A percentile compares a stretch with the other conserved stretches of the same genome.
These are phyloP conservation scores for Kuraishia floccosa DNA, from an alignment of 805 yeast genomes.

Conservation along the genomic window DNA sequence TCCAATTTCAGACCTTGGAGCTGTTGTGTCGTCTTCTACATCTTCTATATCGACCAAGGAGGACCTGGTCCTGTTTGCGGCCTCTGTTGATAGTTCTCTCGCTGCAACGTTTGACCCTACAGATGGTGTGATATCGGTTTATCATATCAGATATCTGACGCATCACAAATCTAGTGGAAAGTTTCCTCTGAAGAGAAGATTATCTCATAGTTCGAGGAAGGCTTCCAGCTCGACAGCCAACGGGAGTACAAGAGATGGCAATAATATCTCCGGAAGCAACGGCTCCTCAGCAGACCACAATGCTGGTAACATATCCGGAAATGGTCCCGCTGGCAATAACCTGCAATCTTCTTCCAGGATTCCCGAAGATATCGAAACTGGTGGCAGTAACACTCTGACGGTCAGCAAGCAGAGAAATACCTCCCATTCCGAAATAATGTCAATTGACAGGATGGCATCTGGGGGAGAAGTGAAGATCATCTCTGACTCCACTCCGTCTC, in stretches of 20 bases:
- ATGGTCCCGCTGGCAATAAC: too few relatives aligned
- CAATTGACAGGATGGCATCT: slow-evolving; percentile 30
- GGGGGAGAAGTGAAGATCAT: not conserved
- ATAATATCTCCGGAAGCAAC: too few relatives aligned
- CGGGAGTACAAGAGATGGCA: too few relatives aligned
- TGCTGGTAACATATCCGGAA: too few relatives aligned
- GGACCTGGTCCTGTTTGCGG: slow-evolving; percentile 44
- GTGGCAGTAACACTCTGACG: slow-evolving; percentile 5
- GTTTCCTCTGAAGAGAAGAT: too few relatives aligned
- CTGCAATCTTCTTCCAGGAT: too few relatives aligned
- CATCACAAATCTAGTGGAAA: too few relatives aligned
- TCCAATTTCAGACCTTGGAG: slow-evolving; percentile 65
- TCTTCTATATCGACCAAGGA: slow-evolving; percentile 52
- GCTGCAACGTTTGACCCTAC: slow-evolving; percentile 44
- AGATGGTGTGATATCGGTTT: slow-evolving; percentile 34
- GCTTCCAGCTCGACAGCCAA: too few relatives aligned
- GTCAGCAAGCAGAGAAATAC: slow-evolving; percentile 18
- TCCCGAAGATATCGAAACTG: too few relatives aligned
- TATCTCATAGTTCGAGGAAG: too few relatives aligned
- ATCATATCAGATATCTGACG: slow-evolving; percentile 39
- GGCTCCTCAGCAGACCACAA: too few relatives aligned
- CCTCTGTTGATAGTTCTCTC: slow-evolving; percentile 23
- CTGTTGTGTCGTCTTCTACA: slow-evolving; percentile 59
- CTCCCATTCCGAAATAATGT: slow-evolving; percentile 25
- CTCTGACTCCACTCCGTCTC: too few relatives aligned